Conservation (phyloP, 139 green algal genomes). For the Ettlia oleoabundans region DNA sequence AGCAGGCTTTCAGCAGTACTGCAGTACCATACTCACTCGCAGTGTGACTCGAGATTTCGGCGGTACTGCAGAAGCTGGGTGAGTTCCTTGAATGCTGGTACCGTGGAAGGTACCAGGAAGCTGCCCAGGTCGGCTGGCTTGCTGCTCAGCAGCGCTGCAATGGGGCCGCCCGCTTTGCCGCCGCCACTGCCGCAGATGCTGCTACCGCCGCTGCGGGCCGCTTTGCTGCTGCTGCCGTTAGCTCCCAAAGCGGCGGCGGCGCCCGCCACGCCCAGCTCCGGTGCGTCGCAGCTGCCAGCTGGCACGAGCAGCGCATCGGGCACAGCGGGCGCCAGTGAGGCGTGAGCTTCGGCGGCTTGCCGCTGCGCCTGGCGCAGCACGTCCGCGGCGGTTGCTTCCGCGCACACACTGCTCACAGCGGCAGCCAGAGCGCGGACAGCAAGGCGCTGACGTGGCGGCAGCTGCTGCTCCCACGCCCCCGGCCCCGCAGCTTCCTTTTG, state of each 20-base stretch:
- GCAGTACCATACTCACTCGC: slow-evolving; percentile 17
- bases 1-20: neutral
- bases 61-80: slow-evolving; percentile 23
- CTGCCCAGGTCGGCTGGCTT: neutral
- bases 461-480: neutral
- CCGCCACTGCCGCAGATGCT: neutral
- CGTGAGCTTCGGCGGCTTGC: slow-evolving; percentile 16
- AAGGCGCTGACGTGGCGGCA: slow-evolving; percentile 27
- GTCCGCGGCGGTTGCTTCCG: neutral
- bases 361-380: slow-evolving; percentile 27
- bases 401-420: neutral
- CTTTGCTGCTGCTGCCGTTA: neutral
- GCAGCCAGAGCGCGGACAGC: slow-evolving; percentile 6
- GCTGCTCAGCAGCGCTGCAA: slow-evolving; percentile 2
- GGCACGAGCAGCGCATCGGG: slow-evolving; percentile 16
- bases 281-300: neutral
- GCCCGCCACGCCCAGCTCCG: neutral
- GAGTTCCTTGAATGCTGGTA: slow-evolving; percentile 9
- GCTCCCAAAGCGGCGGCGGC: neutral
- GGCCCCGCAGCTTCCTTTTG: neutral
- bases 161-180: neutral
- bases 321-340: neutral
- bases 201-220: neutral
- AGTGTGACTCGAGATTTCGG: slow-evolving; percentile 20
- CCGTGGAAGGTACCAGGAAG: neutral